Evolutionary conservation across 106 monocot species (phyloP).

Genomic region (Acorus gramineus): DNA sequence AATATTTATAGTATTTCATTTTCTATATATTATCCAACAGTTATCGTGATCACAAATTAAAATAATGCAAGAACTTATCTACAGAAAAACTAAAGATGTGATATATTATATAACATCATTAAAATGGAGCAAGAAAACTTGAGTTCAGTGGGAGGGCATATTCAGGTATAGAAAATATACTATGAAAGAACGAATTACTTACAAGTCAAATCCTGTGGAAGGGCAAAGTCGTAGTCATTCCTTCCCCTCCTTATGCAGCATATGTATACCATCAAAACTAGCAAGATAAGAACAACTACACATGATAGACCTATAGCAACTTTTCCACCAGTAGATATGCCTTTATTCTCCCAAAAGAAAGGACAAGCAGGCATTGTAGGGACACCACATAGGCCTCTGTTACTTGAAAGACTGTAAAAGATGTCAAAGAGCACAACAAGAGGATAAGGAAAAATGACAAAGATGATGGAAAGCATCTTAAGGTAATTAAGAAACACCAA

Average conservation of each 20-base stretch:
- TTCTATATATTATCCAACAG: too few species aligned
- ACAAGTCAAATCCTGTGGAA: slow-evolving; percentile 87
- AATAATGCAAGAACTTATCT: too few species aligned
- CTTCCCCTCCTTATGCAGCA: slow-evolving; percentile 51
- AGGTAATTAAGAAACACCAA: too few species aligned
- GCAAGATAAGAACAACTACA: slow-evolving; percentile 28
- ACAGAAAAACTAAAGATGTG: too few species aligned
- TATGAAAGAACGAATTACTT: slow-evolving; percentile 18
- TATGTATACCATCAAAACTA: slow-evolving; percentile 49
- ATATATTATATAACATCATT: too few species aligned
- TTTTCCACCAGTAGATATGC: slow-evolving; percentile 62
- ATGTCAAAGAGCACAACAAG: slow-evolving; percentile 12
- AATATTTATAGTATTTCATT: too few species aligned
- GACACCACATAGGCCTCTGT: slow-evolving; percentile 92
- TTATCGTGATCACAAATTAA: too few species aligned
- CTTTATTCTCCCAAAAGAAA: slow-evolving; percentile 74
- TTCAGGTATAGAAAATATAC: too few species aligned
- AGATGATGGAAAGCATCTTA: background rate
- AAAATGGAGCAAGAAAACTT: too few species aligned
- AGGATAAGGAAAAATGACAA: background rate
- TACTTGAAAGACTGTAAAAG: slow-evolving; percentile 75
- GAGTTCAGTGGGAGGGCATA: too few species aligned
- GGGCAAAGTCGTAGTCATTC: slow-evolving; percentile 92
- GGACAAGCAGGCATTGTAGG: slow-evolving; percentile 88
- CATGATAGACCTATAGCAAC: slow-evolving; percentile 66